phyloP scores from a whole-genome alignment of 1,139 yeast genomes.

The Saccharomyces pastorianus region DNA sequence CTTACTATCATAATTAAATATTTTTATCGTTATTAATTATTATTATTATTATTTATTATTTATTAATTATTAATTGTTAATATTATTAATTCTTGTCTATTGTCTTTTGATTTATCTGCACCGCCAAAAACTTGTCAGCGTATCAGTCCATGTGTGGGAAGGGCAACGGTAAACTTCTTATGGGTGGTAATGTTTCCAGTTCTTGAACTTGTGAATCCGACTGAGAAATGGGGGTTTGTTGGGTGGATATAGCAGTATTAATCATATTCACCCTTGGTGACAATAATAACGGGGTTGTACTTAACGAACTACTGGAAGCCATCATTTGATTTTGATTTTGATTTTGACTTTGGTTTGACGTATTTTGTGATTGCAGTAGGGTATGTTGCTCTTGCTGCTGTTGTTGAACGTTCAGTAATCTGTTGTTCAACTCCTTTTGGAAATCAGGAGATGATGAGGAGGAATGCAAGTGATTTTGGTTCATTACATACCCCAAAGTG shows the following conservation, averaged over 20 bases:
- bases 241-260: background rate
- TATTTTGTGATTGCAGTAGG: conserved; percentile 4
- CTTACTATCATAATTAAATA: background rate
- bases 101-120: background rate
- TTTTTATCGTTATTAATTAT: background rate
- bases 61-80: background rate
- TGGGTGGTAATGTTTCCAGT: conserved; percentile 22
- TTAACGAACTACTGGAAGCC: background rate
- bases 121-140: background rate
- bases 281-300: conserved; percentile 1
- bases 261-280: conserved; percentile 5
- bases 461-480: conserved; percentile 1
- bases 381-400: conserved; percentile 4
- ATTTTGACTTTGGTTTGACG: conserved; percentile 1
- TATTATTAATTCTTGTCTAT: background rate
- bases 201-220: conserved; percentile 2
- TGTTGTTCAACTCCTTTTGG: conserved; percentile 18
- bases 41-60: background rate
- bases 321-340: background rate
- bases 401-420: conserved; percentile 17
- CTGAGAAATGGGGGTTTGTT: background rate
- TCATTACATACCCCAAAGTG: conserved; percentile 3
- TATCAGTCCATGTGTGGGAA: conserved; percentile 15
- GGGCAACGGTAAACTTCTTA: conserved; percentile 27
- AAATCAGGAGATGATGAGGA: conserved; percentile 5